Base-by-base conservation (phyloP, 495 filamentous ascomycete genomes). In the Xylaria palmicola region DNA sequence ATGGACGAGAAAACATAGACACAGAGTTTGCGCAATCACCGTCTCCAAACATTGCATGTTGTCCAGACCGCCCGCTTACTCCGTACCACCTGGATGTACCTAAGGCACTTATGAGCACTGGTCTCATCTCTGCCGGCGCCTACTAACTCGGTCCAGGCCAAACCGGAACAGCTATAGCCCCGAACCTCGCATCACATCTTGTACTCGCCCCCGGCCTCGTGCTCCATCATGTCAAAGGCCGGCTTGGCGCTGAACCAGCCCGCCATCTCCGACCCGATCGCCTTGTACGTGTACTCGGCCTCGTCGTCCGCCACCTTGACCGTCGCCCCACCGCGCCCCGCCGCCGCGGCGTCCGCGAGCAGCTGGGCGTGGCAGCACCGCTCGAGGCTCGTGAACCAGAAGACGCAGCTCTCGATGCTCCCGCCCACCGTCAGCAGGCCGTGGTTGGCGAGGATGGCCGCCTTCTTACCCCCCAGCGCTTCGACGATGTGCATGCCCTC, bases 321-420 rank as follows among this genome's bases (percentile, higher is more conserved):
- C 2, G 87, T 89, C 65, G 78, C 71, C 1, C 80, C 80, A 3
- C 89, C 90, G 1, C 85, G 75, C 6, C 87, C 88, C 0, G 71
- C 77, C 8, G 88, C 88, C 4, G 89, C 89, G 0, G 90, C 90
- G 71, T 93, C 90, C 4, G 89, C 90, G 59, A 91, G 63, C 32
- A 93, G 70, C 71, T 92, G 89, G n/a, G 83, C 81, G 66, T 91
- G 83, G 67, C 89, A 92, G 71, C 85, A 89, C 63, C 85, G 89
- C 62, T 91, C 89, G 60, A 93, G 65, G 52, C 82, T 86, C 32
- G 89, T 74, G 69, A 92, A 92, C 89, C 88, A 92, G 68, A 86
- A 90, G 1, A 92, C 81, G 0, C 85, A 76, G 24, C 76, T 78
- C 65, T 89, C 86, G 40, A 89, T 76, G 0, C 79, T 75, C 24